Conservation (phyloP, 306 rosid genomes). For the Inga laurina region DNA sequence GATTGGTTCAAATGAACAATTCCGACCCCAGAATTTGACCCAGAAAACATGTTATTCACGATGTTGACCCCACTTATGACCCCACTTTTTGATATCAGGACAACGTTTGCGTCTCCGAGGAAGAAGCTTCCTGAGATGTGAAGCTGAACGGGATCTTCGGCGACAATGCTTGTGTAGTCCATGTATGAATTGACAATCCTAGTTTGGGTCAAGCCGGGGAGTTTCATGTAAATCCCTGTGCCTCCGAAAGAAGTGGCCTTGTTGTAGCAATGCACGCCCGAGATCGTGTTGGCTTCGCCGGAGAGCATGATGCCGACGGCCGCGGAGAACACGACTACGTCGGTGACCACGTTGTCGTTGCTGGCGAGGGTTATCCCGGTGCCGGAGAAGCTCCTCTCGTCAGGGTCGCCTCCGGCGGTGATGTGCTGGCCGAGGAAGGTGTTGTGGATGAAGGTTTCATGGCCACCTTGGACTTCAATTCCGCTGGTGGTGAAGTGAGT, state of each 20-base stretch:
- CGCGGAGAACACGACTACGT: constrained; percentile 87
- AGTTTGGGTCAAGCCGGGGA: constrained; percentile 77
- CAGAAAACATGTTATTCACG: constrained; percentile 88
- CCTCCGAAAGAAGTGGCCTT: constrained; percentile 95
- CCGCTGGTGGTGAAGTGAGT: constrained; percentile 83
- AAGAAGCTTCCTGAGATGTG: constrained; percentile 73
- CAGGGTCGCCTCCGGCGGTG: constrained; percentile 71
- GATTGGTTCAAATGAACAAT: constrained; percentile 73
- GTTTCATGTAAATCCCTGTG: constrained; percentile 66
- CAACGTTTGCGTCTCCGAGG: constrained; percentile 81
- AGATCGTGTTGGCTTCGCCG: constrained; percentile 70
- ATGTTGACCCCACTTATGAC: constrained; percentile 60
- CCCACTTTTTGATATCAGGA: constrained; percentile 71
- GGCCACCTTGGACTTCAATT: constrained; percentile 70
- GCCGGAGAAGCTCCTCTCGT: constrained; percentile 73
- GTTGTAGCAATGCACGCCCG: constrained; percentile 91
- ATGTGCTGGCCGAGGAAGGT: constrained; percentile 90
- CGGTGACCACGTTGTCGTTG: constrained; percentile 82
- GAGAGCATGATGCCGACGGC: constrained; percentile 60
- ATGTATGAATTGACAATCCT: constrained; percentile 82
- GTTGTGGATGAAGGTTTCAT: constrained; percentile 82
- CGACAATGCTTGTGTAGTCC: constrained; percentile 86
- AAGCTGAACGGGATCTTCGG: constrained; percentile 90
- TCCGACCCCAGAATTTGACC: constrained; percentile 52
- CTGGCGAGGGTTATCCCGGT: constrained; percentile 70